Conservation (phyloP, 2,329 filamentous ascomycete genomes). For the Graphiopsis chlorocephala region DNA sequence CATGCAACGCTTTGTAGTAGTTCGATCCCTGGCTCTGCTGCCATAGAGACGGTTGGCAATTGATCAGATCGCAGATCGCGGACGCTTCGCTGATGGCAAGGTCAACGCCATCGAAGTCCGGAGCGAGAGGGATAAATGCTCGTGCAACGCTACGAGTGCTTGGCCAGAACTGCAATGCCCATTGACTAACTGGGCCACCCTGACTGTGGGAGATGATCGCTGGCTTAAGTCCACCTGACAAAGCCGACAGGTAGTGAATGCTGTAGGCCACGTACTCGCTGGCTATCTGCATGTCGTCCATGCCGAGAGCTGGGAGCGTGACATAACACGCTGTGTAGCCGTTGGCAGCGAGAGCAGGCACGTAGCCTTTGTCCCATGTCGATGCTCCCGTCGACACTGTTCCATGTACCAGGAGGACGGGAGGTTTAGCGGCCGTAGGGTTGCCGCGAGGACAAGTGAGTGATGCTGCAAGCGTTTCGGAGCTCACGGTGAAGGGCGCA, state of each 20-base stretch:
- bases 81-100: constrained; percentile 23
- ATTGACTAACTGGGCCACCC: constrained; percentile 32
- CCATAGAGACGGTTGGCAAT: constrained; percentile 32
- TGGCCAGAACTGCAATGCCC: constrained; percentile 34
- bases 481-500: constrained; percentile 29
- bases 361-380: constrained; percentile 30
- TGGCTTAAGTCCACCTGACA: constrained; percentile 27
- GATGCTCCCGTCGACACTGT: constrained; percentile 30
- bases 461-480: constrained; percentile 24
- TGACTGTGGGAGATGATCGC: constrained; percentile 32
- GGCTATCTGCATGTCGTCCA: constrained; percentile 34
- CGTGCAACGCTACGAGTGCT: constrained; percentile 27
- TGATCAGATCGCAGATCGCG: constrained; percentile 25
- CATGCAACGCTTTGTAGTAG: constrained; percentile 30
- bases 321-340: constrained; percentile 34
- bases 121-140: constrained; percentile 29
- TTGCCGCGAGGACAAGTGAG: constrained; percentile 32
- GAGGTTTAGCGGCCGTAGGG: constrained; percentile 24
- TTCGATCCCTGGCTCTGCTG: constrained; percentile 31
- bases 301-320: constrained; percentile 29
- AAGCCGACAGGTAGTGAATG: constrained; percentile 28
- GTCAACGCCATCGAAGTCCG: constrained; percentile 31
- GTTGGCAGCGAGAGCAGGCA: constrained; percentile 28
- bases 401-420: constrained; percentile 33
- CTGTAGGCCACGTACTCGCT: constrained; percentile 33